These are phyloP conservation scores for Hypomyces rosellus DNA, from an alignment of 2,329 filamentous ascomycete species.

Conservation along the genomic window DNA sequence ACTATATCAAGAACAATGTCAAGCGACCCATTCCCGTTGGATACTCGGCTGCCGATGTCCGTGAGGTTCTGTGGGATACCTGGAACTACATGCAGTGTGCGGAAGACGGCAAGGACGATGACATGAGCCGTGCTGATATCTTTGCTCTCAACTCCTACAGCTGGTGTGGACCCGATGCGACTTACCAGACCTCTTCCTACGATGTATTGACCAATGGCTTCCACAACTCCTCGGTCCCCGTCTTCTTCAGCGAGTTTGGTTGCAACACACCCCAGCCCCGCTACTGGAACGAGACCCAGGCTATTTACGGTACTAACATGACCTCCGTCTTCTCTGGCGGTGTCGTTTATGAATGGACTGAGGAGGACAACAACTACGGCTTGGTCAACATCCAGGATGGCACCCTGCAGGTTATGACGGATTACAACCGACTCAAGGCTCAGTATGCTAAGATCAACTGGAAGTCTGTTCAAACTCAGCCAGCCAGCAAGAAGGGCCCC, in stretches of 20 bases:
- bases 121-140: slow-evolving; percentile 62
- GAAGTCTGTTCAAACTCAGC: slow-evolving; percentile 55
- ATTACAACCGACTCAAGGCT: slow-evolving; percentile 67
- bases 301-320: slow-evolving; percentile 69
- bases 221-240: slow-evolving; percentile 57
- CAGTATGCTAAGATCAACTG: slow-evolving; percentile 75
- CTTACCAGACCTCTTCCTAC: slow-evolving; percentile 57
- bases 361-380: slow-evolving; percentile 62
- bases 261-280: slow-evolving; percentile 69
- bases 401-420: slow-evolving; percentile 51
- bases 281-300: slow-evolving; percentile 66
- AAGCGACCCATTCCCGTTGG: slow-evolving; percentile 67
- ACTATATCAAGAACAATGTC: slow-evolving; percentile 67
- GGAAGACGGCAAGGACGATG: slow-evolving; percentile 43
- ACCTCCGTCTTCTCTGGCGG: slow-evolving; percentile 63
- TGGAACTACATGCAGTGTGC: slow-evolving; percentile 72
- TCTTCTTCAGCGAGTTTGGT: slow-evolving; percentile 79
- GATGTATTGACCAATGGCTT: slow-evolving; percentile 60
- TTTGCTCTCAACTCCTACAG: slow-evolving; percentile 72
- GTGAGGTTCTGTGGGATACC: slow-evolving; percentile 63
- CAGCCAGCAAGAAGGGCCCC: slow-evolving; percentile 46
- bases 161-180: slow-evolving; percentile 59
- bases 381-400: slow-evolving; percentile 57
- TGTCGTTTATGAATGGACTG: slow-evolving; percentile 73
- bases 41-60: slow-evolving; percentile 76